phyloP scores from a whole-genome alignment of 2,329 filamentous ascomycete species.

The Exophiala oligosperma region DNA sequence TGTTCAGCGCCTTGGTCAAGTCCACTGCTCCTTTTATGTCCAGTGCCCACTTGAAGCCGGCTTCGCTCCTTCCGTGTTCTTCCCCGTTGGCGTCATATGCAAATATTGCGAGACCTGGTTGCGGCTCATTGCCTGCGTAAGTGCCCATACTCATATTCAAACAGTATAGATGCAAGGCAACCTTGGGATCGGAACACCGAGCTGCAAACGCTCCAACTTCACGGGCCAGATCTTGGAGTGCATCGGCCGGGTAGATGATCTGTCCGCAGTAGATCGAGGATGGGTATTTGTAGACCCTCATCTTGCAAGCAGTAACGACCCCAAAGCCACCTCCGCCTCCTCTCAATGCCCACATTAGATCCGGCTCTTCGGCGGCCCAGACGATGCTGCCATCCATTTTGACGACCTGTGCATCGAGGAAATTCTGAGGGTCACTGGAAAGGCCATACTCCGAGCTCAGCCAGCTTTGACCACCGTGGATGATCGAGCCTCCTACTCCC shows the following conservation, averaged over 20 bases:
- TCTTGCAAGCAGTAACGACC: conserved; percentile 20
- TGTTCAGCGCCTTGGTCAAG: conserved; percentile 10
- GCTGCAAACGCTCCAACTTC: conserved; percentile 14
- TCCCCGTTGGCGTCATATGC: conserved; percentile 17
- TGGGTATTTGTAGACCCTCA: conserved; percentile 20
- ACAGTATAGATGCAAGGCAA: conserved; percentile 19
- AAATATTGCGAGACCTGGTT: conserved; percentile 19
- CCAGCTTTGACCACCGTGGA: conserved; percentile 42
- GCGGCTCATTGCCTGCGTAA: conserved; percentile 10
- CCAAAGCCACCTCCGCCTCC: conserved; percentile 39
- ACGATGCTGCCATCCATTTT: conserved; percentile 38
- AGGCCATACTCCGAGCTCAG: conserved; percentile 40
- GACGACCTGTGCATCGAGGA: conserved; percentile 43
- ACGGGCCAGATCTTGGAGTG: conserved; percentile 13
- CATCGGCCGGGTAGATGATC: conserved; percentile 19
- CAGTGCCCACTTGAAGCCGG: conserved; percentile 23
- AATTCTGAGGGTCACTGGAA: conserved; percentile 41
- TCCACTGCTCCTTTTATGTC: conserved; percentile 22
- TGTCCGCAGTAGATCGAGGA: conserved; percentile 22
- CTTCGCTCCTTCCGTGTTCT: conserved; percentile 14
- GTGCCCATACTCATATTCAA: conserved; percentile 13
- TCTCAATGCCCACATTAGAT: conserved; percentile 44
- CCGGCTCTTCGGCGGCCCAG: conserved; percentile 42
- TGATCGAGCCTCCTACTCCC: conserved; percentile 40
- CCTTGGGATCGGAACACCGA: conserved; percentile 11